A percentile compares a stretch with the other conserved stretches of the same genome.
Evolutionary conservation across 1,284 basidiomycete genomes (phyloP).

Genomic region (Phellopilus nigrolimitatus): DNA sequence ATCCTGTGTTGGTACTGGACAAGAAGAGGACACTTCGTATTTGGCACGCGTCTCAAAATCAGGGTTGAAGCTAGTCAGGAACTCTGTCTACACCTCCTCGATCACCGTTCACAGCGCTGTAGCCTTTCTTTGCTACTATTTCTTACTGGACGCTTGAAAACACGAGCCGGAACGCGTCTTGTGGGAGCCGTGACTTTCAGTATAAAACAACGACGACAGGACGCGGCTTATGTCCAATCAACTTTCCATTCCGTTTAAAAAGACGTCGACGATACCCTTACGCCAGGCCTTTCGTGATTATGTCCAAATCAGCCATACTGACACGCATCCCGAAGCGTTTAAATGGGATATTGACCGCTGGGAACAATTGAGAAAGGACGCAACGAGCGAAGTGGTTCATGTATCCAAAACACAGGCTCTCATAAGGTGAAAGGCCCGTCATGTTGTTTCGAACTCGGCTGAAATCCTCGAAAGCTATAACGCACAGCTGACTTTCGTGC

Average conservation of each 20-base stretch:
- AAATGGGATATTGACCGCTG: slow-evolving; percentile 73
- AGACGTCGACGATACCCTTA: slow-evolving; percentile 56
- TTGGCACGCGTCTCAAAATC: too few relatives aligned
- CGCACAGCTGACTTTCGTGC: slow-evolving; percentile 78
- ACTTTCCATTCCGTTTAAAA: slow-evolving; percentile 75
- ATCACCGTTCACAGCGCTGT: too few relatives aligned
- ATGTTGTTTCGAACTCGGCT: slow-evolving; percentile 7
- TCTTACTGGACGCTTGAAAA: too few relatives aligned
- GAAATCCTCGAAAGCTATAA: slow-evolving; percentile 61
- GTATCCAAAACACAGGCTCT: slow-evolving; percentile 44
- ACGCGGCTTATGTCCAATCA: slow-evolving; percentile 67
- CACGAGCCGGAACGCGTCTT: too few relatives aligned
- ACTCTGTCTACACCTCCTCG: too few relatives aligned
- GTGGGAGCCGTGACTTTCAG: too few relatives aligned
- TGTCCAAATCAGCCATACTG: slow-evolving; percentile 61
- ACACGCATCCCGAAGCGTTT: slow-evolving; percentile 89
- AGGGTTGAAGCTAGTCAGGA: too few relatives aligned
- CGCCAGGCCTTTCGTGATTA: slow-evolving; percentile 59
- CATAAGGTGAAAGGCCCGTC: slow-evolving; percentile 40
- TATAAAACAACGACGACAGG: not conserved
- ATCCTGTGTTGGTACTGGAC: too few relatives aligned
- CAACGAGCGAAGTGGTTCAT: slow-evolving; percentile 54
- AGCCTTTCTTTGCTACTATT: too few relatives aligned
- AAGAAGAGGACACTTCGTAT: too few relatives aligned
- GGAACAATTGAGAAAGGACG: slow-evolving; percentile 64